Evolutionary conservation across 768 basidiomycete species (phyloP).

Genomic region (Dictyophora rubrovolvata): DNA sequence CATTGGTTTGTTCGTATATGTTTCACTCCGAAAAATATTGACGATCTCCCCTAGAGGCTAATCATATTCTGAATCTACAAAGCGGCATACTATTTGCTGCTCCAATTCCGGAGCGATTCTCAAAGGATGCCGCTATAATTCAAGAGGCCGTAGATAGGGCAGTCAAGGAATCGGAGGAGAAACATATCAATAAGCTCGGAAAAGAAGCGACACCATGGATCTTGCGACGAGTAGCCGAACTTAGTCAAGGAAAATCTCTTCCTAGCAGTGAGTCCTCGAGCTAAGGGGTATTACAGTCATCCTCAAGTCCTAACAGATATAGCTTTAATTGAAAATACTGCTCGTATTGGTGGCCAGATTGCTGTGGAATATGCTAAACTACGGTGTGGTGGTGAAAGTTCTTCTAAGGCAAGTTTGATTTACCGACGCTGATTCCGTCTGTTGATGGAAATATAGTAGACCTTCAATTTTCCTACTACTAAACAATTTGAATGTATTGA

Average conservation of each 20-base stretch:
- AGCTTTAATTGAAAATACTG: conserved; percentile 83
- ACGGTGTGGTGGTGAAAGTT: conserved; percentile 15
- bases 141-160: conserved; percentile 80
- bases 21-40: neutral
- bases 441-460: neutral
- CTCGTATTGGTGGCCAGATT: conserved; percentile 68
- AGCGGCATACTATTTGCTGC: conserved; percentile 79
- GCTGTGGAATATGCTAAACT: conserved; percentile 66
- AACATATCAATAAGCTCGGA: conserved; percentile 68
- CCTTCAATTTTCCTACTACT: neutral
- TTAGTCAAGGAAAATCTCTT: conserved; percentile 69
- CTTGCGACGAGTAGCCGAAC: conserved; percentile 66
- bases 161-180: conserved; percentile 69
- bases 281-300: neutral
- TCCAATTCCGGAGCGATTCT: conserved; percentile 76
- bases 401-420: neutral
- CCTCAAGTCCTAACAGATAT: conserved; percentile 42
- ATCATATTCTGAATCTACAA: conserved; percentile 57
- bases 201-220: conserved; percentile 97
- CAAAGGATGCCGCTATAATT: conserved; percentile 53
- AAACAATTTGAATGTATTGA: neutral
- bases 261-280: conserved; percentile 44
- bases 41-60: conserved; percentile 40
- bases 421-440: neutral
- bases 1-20: conserved; percentile 41